Base-by-base conservation (phyloP, 2,329 filamentous ascomycete genomes). In the Dendryphion nanum region DNA sequence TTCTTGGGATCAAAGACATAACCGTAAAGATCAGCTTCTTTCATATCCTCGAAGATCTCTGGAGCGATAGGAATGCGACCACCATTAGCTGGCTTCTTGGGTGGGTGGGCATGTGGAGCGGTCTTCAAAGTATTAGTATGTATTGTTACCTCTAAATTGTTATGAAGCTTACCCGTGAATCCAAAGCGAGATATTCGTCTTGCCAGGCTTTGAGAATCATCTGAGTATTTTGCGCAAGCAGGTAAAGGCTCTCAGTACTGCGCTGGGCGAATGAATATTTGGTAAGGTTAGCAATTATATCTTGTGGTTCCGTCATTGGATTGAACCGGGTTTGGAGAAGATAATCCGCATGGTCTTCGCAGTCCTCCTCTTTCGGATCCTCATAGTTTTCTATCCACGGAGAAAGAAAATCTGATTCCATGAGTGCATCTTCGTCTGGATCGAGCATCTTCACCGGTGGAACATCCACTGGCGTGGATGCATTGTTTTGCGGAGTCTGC, bases 21-120 rank as follows among this genome's bases (percentile, higher is more conserved):
- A 38, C 77, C 76, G 52, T 82, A 83, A 0, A 83, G 62, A 40
- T 74, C 73, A 1, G 79, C 73, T 61, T 82, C 79, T 47, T 81
- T 81, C 59, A 74, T 74, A 47, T 79, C 78, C 51, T 81, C 78
- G 43, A 71, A 81, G 3, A 77, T 55, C n/a, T 66, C 59, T 4
- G 64, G 61, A 10, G 69, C 63, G 18, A 72, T 52, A 8, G 76
- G 72, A 15, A 67, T 57, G 15, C 71, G 66, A 10, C 70, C 71
- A 15, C 72, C 72, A 40, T 71, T 71, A 19, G 68, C 70, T 6
- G 74, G 67, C 44, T 77, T 76, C 42, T 77, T 74, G 3, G 75
- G 71, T 12, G 64, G 63, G 29, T 72, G 68, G 40, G 71, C 68
- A 53, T 78, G 74, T 13, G 71, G 67, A 12, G 72, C 69, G 32